A percentile compares a stretch with the other conserved stretches of the same genome.
phyloP scores from a whole-genome alignment of 371 early-diverging fungal genomes.

The Mucor saturninus region DNA sequence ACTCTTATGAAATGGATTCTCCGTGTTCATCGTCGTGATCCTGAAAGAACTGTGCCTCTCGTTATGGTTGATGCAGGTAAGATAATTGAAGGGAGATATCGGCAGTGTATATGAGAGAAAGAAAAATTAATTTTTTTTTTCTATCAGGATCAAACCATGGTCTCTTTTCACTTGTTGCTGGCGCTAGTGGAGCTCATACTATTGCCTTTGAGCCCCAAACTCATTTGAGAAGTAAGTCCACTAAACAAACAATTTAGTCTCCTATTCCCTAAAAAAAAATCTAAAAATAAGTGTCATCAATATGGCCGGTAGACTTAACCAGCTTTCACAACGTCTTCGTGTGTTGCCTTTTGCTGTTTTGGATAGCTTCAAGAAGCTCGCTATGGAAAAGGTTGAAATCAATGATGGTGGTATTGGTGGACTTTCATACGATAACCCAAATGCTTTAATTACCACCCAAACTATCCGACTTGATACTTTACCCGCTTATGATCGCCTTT shows the following conservation, averaged over 20 bases:
- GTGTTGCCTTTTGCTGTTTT: conserved; percentile 52
- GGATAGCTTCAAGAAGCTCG: conserved; percentile 43
- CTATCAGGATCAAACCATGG: conserved; percentile 52
- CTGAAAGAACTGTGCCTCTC: conserved; percentile 34
- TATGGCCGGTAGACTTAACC: conserved; percentile 44
- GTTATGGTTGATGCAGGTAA: conserved; percentile 55
- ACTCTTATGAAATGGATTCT: conserved; percentile 56
- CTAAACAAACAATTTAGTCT: conserved; percentile 1
- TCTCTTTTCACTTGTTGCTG: conserved; percentile 53
- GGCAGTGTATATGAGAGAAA: not conserved
- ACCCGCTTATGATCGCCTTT: conserved; percentile 42
- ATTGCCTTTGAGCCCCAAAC: conserved; percentile 58
- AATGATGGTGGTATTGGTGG: conserved; percentile 51
- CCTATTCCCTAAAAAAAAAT: not conserved
- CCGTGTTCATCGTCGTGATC: conserved; percentile 50
- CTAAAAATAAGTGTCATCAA: conserved; percentile 45
- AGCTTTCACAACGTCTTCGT: conserved; percentile 42
- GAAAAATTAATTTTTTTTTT: not conserved
- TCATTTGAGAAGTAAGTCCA: conserved; percentile 38
- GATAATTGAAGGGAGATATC: not conserved
- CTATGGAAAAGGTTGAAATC: conserved; percentile 46
- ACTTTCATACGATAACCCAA: conserved; percentile 34
- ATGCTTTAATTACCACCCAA: conserved; percentile 42
- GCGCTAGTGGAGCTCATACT: conserved; percentile 50
- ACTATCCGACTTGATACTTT: conserved; percentile 49